Percentiles rank a stretch among this genome's conserved stretches.
Conservation (phyloP, 495 filamentous ascomycete species). For the Mycothermus thermophilus region DNA sequence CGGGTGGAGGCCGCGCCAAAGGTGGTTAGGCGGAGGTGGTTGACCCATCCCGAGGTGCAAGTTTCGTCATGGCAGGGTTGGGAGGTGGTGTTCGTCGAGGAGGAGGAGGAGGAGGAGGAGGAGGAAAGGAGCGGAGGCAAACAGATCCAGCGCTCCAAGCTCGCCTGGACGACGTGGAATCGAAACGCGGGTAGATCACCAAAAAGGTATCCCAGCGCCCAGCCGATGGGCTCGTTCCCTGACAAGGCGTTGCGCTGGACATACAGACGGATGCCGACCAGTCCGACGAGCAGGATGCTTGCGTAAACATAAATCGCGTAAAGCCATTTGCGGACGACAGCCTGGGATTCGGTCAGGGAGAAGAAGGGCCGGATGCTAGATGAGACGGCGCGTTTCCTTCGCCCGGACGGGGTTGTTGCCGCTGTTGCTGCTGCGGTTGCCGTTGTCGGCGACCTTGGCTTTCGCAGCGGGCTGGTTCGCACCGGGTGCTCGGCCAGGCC, state of each 20-base stretch:
- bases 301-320: slow-evolving; percentile 70
- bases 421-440: slow-evolving; percentile 14
- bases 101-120: slow-evolving; percentile 37
- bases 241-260: slow-evolving; percentile 51
- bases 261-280: slow-evolving; percentile 58
- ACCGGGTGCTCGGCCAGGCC: background rate
- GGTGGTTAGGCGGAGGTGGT: slow-evolving; percentile 39
- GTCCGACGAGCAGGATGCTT: slow-evolving; percentile 45
- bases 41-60: slow-evolving; percentile 42
- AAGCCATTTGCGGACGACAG: slow-evolving; percentile 59
- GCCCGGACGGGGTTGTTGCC: slow-evolving; percentile 47
- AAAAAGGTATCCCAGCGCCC: slow-evolving; percentile 81
- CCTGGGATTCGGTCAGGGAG: slow-evolving; percentile 66
- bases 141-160: slow-evolving; percentile 61
- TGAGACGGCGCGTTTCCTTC: slow-evolving; percentile 53
- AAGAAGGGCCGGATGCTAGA: slow-evolving; percentile 57
- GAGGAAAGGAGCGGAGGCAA: slow-evolving; percentile 45
- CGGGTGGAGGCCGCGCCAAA: slow-evolving; percentile 71
- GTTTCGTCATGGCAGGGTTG: no score
- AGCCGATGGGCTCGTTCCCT: slow-evolving; percentile 71
- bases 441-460: background rate
- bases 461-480: background rate
- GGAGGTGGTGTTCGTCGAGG: slow-evolving; percentile 12
- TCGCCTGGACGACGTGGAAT: slow-evolving; percentile 47
- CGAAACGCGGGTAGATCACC: slow-evolving; percentile 60